Evolutionary conservation across 108 stramenopile species (phyloP), one percentile per base, ranked within the genome.

Genomic region (Aureococcus anophagefferens): DNA sequence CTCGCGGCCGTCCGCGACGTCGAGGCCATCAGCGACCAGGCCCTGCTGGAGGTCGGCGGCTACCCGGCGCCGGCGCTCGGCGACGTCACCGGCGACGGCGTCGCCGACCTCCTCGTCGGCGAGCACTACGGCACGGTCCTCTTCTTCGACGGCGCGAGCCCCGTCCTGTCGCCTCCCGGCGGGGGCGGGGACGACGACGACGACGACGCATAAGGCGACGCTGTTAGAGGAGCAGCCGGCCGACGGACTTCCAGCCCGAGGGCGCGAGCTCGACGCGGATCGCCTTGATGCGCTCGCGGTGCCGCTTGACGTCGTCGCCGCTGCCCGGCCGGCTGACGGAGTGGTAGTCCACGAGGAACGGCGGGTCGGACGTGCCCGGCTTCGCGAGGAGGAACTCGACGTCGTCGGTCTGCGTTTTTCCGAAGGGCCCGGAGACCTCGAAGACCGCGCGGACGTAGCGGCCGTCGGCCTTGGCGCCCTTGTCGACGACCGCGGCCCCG

Each of bases 251-350:
- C 51, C 51, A 59, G 51, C 51, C 51, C 51, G 17, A 25, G 14
- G 4, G 0, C 25, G 4, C 21, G 21, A 59, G 51, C 21, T 59
- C 51, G 21, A 28, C 3, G 51, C 51, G 51, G 51, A 59, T 25
- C 7, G 51, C 51, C 51, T 59, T 59, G 51, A 59, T 59, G 51
- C 51, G 51, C 51, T 59, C 51, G 51, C 51, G 51, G 25, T 59
- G 51, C 7, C 51, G 51, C 25, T 59, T 59, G 21, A 9, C 3
- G 51, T 59, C 25, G 21, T 18, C 25, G 21, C 3, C 25, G 51
- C 21, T 11, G 51, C 51, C 51, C 7, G 51, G 21, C 21, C 51
- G 51, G 7, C 7, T 59, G 7, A 25, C 51, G 51, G 51, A 59
- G 51, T 25, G 51, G 51, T 59, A 59, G 51, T 59, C 51, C 21